Evolutionary conservation across 495 filamentous ascomycete species (phyloP), one percentile per base, ranked within the genome.

Genomic region (Barbatosphaeria neglecta): DNA sequence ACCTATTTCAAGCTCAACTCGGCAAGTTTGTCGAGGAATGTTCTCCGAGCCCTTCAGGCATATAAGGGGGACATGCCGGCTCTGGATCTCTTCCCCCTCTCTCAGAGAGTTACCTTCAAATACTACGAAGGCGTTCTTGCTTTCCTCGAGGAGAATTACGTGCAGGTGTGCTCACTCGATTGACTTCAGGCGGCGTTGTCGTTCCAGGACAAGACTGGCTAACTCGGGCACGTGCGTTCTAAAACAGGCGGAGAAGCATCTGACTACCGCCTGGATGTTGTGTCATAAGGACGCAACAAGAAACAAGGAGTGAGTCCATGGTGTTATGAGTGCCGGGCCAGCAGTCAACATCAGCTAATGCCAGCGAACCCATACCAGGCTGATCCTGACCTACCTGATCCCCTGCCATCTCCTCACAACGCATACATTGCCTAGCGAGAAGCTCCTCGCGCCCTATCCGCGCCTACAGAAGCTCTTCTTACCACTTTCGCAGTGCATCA

Each of bases 1-100:
- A 96, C 88, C 6, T 95, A 97, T 59, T 98, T 97, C 76, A 93
- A 86, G 69, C 71, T 98, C 43, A 94, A 92, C 63, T 82, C 83
- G 35, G 82, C 93, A 40, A 75, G 74, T n/a, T 73, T 98, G 18
- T 90, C 82, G 11, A 95, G 95, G 61, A 96, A 94, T 55, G 77
- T 96, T 43, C 68, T 97, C 20, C 84, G 79, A 40, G 85, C 84
- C 2, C 72, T 97, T 18, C 72, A 79, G 41, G 90, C 87, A 6
- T 77, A 80, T n/a, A 71, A 73, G 16, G 69, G 69, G 9, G 93
- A 98, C 53, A 81, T 95, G 60, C 92, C 93, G 1, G 59, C 71
- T 0, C 65, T 93, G 18, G 68, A 77, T 2, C 64, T 66, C 6
- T 96, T 90, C 59, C 92, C 92, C 1, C 86, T 82, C 47, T 80